Evolutionary conservation across 345 rosid species (phyloP), one percentile per base, ranked within the genome.

Genomic region (Adansonia digitata): DNA sequence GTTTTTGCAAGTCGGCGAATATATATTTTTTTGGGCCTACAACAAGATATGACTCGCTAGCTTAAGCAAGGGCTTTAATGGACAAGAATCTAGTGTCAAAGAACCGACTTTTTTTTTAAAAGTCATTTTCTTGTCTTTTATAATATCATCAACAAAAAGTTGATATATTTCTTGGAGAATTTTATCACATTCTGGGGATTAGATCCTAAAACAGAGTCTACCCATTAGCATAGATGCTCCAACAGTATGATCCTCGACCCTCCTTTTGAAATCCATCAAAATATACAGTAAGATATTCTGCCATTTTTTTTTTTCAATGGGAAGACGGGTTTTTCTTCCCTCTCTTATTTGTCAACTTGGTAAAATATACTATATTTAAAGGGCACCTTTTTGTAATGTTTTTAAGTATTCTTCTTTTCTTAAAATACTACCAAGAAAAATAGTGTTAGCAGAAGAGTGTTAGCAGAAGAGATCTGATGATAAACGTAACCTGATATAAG

Each of bases 1-100:
- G 18, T 10, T 66, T 74, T 11, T 20, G 82, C 86, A 81, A 86
- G 80, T 86, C 76, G 92, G 83, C 26, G 84, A 86, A 83, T 83
- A 64, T 74, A 57, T 69, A 64, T 45, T 56, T 61, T 56, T 11
- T 24, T 2, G 56, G 26, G 20, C 45, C 72, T n/a, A 60, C 55
- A 76, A 67, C 15, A 69, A 80, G 75, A 78, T 77, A 77, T 71
- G 86, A 83, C 80, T 82, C 82, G 76, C 77, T 83, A 77, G 62
- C 78, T 76, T 80, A 78, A 80, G 76, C 79, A 74, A 76, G 29
- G 74, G 74, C 48, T 69, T 40, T 18, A 49, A 18, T 71, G 72
- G 78, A 80, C 65, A 57, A 68, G 51, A 69, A 77, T 83, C 83
- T 10, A 39, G 77, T 73, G 75, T 71, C 70, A 37, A 77, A 67